Conservation (phyloP, 1,284 basidiomycete species). For the Flammula alnicola region DNA sequence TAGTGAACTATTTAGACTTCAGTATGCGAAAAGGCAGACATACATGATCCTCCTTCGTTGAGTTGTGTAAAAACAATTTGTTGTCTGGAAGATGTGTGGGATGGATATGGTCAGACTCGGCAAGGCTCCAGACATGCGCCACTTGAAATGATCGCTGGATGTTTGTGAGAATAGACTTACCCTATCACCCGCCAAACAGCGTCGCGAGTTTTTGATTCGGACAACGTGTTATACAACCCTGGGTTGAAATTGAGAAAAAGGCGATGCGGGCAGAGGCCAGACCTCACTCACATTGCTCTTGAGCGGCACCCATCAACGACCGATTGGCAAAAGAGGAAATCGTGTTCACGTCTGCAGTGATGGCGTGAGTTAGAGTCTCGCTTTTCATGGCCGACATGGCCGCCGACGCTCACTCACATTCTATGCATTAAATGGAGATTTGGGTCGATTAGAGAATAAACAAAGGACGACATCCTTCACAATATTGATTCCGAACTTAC, state of each 20-base stretch:
- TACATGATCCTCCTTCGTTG: constrained; percentile 44
- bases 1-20: not conserved
- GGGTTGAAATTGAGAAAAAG: constrained; percentile 1
- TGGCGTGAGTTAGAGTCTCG: not conserved
- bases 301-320: constrained; percentile 60
- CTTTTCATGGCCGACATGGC: not conserved
- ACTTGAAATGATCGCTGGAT: not conserved
- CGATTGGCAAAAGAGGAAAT: constrained; percentile 50
- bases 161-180: constrained; percentile 29
- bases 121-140: too few species aligned
- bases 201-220: constrained; percentile 51
- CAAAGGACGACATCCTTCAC: too few species aligned
- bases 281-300: constrained; percentile 53
- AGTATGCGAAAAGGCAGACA: constrained; percentile 27
- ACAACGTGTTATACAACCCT: constrained; percentile 61
- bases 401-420: constrained; percentile 39
- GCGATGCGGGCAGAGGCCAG: constrained; percentile 2
- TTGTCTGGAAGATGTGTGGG: constrained; percentile 40
- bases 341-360: constrained; percentile 43
- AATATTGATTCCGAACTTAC: constrained; percentile 27
- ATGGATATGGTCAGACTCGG: not conserved
- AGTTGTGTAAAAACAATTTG: constrained; percentile 61
- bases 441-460: too few species aligned
- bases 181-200: constrained; percentile 65
- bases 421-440: constrained; percentile 25